Conservation (phyloP, 352 stramenopile species). For the Pythium phragmiticola region DNA sequence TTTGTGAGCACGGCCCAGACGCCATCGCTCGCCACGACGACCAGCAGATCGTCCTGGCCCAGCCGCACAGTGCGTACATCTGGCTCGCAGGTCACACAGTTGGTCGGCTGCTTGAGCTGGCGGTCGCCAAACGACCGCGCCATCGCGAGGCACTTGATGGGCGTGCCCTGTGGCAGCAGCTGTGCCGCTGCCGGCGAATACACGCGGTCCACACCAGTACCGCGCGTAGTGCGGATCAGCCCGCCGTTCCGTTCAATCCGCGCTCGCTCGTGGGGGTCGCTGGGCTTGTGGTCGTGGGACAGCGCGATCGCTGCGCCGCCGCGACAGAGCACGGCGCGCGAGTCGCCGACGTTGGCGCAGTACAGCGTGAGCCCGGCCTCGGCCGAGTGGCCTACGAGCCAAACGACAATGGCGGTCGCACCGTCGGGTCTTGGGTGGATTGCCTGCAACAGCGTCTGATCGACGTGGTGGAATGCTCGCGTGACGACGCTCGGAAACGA, state of each 20-base stretch:
- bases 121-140: constrained; percentile 63
- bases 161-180: not conserved
- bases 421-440: constrained; percentile 41
- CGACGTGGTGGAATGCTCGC: constrained; percentile 41
- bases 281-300: constrained; percentile 60
- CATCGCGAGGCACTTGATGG: constrained; percentile 40
- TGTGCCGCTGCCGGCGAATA: constrained; percentile 41
- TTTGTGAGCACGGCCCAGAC: constrained; percentile 65
- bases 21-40: constrained; percentile 62
- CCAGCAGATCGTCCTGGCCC: constrained; percentile 43
- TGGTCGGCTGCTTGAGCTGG: constrained; percentile 43
- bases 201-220: constrained; percentile 39
- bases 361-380: constrained; percentile 38
- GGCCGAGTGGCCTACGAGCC: constrained; percentile 34
- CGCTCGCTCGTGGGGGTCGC: constrained; percentile 41
- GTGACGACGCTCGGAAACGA: constrained; percentile 34
- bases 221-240: constrained; percentile 46
- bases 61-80: constrained; percentile 42
- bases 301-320: constrained; percentile 37
- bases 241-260: constrained; percentile 53
- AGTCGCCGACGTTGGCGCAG: constrained; percentile 61
- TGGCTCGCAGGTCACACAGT: constrained; percentile 52
- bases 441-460: constrained; percentile 45
- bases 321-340: constrained; percentile 56
- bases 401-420: constrained; percentile 53